These are phyloP conservation scores for Hypomontagnella submonticulosa DNA, from an alignment of 495 filamentous ascomycete species.

Conservation along the genomic window DNA sequence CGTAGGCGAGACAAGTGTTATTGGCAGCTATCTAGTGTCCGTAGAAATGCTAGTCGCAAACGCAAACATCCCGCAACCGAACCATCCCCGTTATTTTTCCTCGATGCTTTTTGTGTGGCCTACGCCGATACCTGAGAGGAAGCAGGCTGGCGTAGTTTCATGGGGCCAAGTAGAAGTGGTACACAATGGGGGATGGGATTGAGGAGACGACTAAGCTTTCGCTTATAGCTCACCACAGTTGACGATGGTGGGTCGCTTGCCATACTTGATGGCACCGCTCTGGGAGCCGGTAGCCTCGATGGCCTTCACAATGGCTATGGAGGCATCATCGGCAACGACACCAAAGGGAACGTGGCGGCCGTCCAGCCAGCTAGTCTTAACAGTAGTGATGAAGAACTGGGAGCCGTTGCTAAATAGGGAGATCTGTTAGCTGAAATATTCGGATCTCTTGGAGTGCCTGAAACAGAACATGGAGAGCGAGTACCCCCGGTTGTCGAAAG, in stretches of 20 bases:
- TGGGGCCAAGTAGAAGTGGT: slow-evolving; percentile 36
- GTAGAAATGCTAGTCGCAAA: slow-evolving; percentile 14
- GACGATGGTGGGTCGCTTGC: slow-evolving; percentile 74
- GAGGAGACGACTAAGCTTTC: background rate
- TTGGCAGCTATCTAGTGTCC: slow-evolving; percentile 35
- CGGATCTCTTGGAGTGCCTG: background rate
- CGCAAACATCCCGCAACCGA: slow-evolving; percentile 12
- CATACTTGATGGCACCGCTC: slow-evolving; percentile 70
- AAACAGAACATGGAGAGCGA: slow-evolving; percentile 47
- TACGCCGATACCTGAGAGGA: slow-evolving; percentile 18
- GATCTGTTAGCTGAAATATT: slow-evolving; percentile 8
- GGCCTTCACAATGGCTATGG: slow-evolving; percentile 72
- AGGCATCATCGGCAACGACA: slow-evolving; percentile 73
- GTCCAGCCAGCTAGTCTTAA: slow-evolving; percentile 77
- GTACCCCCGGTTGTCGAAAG: slow-evolving; percentile 7
- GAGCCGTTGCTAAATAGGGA: slow-evolving; percentile 69
- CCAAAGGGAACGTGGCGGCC: slow-evolving; percentile 87
- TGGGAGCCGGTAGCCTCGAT: slow-evolving; percentile 76
- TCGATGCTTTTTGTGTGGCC: slow-evolving; percentile 26
- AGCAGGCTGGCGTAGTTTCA: slow-evolving; percentile 23
- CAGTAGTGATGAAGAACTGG: slow-evolving; percentile 83
- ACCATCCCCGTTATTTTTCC: slow-evolving; percentile 14
- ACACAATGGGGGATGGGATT: slow-evolving; percentile 19
- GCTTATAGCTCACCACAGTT: slow-evolving; percentile 66
- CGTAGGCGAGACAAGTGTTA: slow-evolving; percentile 18